Conservation (phyloP, 108 stramenopile species). For the Seminavis robusta region DNA sequence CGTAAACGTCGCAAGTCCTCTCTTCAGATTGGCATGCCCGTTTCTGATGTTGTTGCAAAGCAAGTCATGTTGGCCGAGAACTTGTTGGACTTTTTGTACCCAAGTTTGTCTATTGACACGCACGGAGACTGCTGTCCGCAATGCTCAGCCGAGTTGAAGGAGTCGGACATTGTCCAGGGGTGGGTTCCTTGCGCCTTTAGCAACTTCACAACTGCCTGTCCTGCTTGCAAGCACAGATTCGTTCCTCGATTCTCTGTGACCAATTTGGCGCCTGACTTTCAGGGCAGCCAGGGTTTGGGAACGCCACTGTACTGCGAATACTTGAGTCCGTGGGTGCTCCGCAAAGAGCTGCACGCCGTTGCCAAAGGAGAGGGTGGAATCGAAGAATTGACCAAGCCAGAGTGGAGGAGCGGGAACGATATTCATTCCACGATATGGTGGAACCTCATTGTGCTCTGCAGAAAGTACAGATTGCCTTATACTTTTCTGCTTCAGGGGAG, state of each 20-base stretch:
- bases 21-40: not conserved
- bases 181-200: slow-evolving; percentile 67
- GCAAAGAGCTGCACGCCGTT: slow-evolving; percentile 63
- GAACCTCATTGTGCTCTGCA: slow-evolving; percentile 80
- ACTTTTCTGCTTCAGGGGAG: slow-evolving; percentile 84
- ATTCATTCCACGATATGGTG: slow-evolving; percentile 81
- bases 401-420: slow-evolving; percentile 57
- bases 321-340: slow-evolving; percentile 84
- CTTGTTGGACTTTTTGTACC: slow-evolving; percentile 76
- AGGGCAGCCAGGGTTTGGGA: slow-evolving; percentile 71
- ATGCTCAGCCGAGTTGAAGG: slow-evolving; percentile 56
- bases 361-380: slow-evolving; percentile 42
- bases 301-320: slow-evolving; percentile 83
- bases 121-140: slow-evolving; percentile 68
- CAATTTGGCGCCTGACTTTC: slow-evolving; percentile 51
- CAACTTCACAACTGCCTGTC: slow-evolving; percentile 70
- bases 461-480: slow-evolving; percentile 64
- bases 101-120: slow-evolving; percentile 66
- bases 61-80: slow-evolving; percentile 72
- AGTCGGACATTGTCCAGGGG: slow-evolving; percentile 59
- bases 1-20: not conserved
- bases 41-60: slow-evolving; percentile 40
- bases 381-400: slow-evolving; percentile 62
- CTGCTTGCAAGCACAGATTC: slow-evolving; percentile 71
- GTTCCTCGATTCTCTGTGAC: slow-evolving; percentile 77